Evolutionary conservation across 768 basidiomycete species (phyloP).

Genomic region (Kwoniella bestiolae): DNA sequence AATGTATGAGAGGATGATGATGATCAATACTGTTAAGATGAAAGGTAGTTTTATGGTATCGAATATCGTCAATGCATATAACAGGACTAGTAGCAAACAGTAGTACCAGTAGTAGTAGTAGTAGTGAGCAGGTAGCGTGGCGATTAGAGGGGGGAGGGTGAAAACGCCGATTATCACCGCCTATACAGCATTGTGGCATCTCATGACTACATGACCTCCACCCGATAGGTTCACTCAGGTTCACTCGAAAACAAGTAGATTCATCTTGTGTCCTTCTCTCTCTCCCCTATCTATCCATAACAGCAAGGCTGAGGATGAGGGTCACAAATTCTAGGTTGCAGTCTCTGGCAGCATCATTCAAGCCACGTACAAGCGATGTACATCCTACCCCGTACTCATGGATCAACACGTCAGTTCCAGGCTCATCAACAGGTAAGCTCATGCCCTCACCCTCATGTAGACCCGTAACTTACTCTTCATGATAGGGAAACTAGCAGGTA

Average conservation of each 20-base stretch:
- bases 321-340: conserved; percentile 13
- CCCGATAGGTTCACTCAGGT: conserved; percentile 13
- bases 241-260: background rate
- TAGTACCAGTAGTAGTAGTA: no score
- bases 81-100: no score
- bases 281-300: no score
- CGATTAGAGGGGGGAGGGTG: background rate
- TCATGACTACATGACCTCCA: conserved; percentile 15
- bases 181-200: conserved; percentile 21
- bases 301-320: conserved; percentile 21
- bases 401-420: conserved; percentile 26
- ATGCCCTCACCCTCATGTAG: background rate
- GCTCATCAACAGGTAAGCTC: conserved; percentile 24
- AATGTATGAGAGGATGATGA: background rate
- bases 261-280: background rate
- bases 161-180: conserved; percentile 34
- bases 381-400: conserved; percentile 44
- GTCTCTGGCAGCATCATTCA: conserved; percentile 10
- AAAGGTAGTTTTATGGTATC: background rate
- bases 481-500: conserved; percentile 34
- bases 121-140: conserved; percentile 12
- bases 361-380: conserved; percentile 13
- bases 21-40: background rate
- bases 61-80: no score
- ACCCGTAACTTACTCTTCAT: background rate